Evolutionary conservation across 108 stramenopile genomes (phyloP), one percentile per base, ranked within the genome.

Genomic region (Cylindrotheca closterium): DNA sequence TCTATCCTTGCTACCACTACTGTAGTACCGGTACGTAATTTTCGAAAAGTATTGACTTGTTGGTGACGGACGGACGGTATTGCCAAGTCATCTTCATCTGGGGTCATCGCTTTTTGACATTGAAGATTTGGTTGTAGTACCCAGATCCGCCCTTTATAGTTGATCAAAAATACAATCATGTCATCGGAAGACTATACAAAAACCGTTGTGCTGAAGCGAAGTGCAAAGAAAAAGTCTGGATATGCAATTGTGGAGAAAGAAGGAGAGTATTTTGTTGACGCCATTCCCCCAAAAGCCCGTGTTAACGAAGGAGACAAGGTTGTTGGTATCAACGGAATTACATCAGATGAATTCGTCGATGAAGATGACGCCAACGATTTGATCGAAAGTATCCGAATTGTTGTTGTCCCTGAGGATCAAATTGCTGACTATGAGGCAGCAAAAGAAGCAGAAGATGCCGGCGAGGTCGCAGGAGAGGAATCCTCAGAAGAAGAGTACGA

Each of bases 151-250:
- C n/a, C n/a, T n/a, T n/a, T n/a, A n/a, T n/a, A n/a, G n/a, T n/a
- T n/a, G n/a, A n/a, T n/a, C 25, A 12, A 57, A 25, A 26, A 26
- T 19, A 30, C 21, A 30, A 63, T 22, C 19, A 60, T 68, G 58
- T 42, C 58, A 29, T 60, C 66, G 30, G 63, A 74, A 61, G 66
- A 74, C 28, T 61, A 62, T 30, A 74, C 73, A 32, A 45, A 58
- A 18, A 51, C 66, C 15, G 53, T 60, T 2, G 51, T 51, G 12
- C 42, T 74, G 19, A 61, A 74, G 42, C 34, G 73, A n/a, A 67
- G 52, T 47, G 51, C 66, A 53, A 74, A 74, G 66, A 74, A 74
- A 45, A 74, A 74, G 66, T 74, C 73, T 8, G 66, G 73, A 24
- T 74, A 74, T 32, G 42, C 55, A 4, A 55, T 74, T 18, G 1